Conservation (phyloP, 2,329 filamentous ascomycete species). For the Kalaharituber pfeilii region DNA sequence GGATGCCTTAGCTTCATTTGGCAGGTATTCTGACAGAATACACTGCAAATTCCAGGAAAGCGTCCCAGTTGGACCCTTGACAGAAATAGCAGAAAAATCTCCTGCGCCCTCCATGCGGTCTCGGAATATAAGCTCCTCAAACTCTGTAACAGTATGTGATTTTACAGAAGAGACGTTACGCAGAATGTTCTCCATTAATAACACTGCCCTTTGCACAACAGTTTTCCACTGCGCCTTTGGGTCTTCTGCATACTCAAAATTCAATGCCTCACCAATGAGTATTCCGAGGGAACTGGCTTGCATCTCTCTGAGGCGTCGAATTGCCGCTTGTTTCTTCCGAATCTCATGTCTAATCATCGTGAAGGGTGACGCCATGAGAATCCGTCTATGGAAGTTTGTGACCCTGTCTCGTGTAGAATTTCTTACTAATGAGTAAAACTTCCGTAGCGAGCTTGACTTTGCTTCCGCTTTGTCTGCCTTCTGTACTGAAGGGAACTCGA, state of each 20-base stretch:
- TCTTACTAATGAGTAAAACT: constrained; percentile 67
- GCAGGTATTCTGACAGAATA: constrained; percentile 52
- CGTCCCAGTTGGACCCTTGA: not conserved
- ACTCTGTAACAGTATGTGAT: constrained; percentile 33
- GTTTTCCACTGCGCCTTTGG: constrained; percentile 48
- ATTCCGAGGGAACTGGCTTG: constrained; percentile 76
- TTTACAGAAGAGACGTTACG: constrained; percentile 50
- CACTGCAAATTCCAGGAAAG: constrained; percentile 48
- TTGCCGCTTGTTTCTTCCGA: constrained; percentile 49
- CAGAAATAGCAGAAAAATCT: not conserved
- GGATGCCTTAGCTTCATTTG: constrained; percentile 45
- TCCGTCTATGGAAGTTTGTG: constrained; percentile 48
- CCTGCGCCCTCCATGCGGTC: not conserved
- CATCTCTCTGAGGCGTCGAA: constrained; percentile 58
- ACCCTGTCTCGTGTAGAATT: constrained; percentile 58
- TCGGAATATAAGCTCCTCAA: constrained; percentile 36
- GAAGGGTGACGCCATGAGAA: constrained; percentile 52
- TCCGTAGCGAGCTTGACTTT: constrained; percentile 24
- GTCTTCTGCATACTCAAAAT: constrained; percentile 45
- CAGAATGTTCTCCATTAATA: constrained; percentile 71
- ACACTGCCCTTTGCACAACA: constrained; percentile 61
- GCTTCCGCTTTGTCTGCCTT: too few species aligned
- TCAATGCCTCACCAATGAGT: constrained; percentile 69
- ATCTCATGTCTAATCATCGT: constrained; percentile 59
- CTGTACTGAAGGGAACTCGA: constrained; percentile 7